Conservation (phyloP, 257 asterid species). For the Gynochthodes officinalis region DNA sequence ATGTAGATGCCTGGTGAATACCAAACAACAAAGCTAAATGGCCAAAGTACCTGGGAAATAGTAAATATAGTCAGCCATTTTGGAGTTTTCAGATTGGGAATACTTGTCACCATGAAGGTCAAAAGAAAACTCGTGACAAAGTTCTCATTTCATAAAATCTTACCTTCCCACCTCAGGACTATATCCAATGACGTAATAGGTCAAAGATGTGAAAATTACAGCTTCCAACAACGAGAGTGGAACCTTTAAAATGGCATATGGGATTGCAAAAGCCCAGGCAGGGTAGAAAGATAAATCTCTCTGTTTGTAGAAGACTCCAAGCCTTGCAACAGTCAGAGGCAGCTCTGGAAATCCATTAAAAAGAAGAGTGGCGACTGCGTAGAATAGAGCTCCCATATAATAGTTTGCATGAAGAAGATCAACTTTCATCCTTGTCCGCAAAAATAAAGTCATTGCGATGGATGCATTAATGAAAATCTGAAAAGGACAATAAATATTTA, state of each 20-base stretch:
- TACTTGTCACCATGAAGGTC: neutral
- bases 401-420: conserved; percentile 47
- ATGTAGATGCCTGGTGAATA: conserved; percentile 45
- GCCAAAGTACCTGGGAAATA: conserved; percentile 48
- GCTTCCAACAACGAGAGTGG: conserved; percentile 50
- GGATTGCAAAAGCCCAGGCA: conserved; percentile 58
- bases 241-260: conserved; percentile 43
- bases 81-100: neutral
- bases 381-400: conserved; percentile 53
- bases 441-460: conserved; percentile 50
- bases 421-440: conserved; percentile 46
- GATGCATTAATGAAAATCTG: conserved; percentile 48
- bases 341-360: conserved; percentile 54
- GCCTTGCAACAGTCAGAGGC: conserved; percentile 45
- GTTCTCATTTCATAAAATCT: conserved; percentile 10
- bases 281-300: conserved; percentile 49
- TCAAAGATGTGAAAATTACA: conserved; percentile 50
- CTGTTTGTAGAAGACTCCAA: conserved; percentile 52
- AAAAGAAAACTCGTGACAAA: neutral
- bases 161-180: conserved; percentile 60
- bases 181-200: conserved; percentile 47
- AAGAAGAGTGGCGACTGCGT: conserved; percentile 34
- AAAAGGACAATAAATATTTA: too few species aligned
- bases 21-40: conserved; percentile 38
- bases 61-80: neutral